These are phyloP conservation scores for Penicillium sp. DNA, from an alignment of 2,329 filamentous ascomycete species.

Conservation along the genomic window DNA sequence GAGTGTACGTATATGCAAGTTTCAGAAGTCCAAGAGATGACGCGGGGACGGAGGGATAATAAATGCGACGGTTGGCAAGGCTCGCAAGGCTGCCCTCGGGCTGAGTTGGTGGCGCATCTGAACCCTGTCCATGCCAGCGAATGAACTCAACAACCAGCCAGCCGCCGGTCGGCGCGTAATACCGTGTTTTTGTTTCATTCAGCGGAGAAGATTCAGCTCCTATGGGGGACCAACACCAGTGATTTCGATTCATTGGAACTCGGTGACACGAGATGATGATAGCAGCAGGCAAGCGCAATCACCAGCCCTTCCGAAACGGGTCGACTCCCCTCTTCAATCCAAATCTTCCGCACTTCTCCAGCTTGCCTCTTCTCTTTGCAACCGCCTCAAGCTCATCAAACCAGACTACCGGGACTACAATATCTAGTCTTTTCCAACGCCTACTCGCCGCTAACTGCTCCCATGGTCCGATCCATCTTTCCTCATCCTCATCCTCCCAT, in stretches of 20 bases:
- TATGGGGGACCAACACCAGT: neutral
- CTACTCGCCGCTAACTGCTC: constrained; percentile 10
- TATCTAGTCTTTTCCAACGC: constrained; percentile 14
- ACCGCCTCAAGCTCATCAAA: neutral
- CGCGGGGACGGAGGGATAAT: neutral
- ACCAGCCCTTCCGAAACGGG: constrained; percentile 15
- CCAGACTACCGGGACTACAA: constrained; percentile 9
- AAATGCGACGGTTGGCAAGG: neutral
- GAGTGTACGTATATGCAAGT: neutral
- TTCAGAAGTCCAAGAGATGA: neutral
- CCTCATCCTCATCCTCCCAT: constrained; percentile 9
- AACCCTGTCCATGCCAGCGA: neutral
- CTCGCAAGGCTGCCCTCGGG: neutral
- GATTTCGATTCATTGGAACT: neutral
- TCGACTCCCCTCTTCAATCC: constrained; percentile 8
- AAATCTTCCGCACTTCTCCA: neutral
- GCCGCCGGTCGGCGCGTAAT: neutral
- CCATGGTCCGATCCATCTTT: constrained; percentile 15
- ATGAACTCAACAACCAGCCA: neutral
- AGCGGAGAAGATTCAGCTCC: too few relatives aligned
- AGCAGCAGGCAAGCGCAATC: neutral
- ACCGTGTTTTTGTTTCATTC: neutral
- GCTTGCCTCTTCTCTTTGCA: neutral
- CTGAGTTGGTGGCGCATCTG: neutral
- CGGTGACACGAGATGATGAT: neutral